Percentiles rank a stretch among this genome's conserved stretches.
phyloP scores from a whole-genome alignment of 331 rosid genomes.

The Dryas integrifolia region DNA sequence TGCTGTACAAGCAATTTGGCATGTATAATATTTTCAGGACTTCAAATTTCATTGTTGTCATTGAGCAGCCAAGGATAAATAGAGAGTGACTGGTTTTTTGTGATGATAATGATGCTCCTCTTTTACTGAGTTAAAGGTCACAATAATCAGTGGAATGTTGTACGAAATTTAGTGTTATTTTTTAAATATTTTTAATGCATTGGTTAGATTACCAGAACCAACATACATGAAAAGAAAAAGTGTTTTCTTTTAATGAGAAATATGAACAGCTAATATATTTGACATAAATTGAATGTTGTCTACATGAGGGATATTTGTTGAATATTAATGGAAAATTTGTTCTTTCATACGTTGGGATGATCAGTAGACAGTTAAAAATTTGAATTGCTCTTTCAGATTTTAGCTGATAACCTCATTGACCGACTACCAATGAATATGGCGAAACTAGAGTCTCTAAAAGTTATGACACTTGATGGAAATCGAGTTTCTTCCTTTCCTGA shows the following conservation, averaged over 20 bases:
- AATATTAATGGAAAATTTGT: background rate
- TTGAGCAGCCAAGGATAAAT: background rate
- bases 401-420: slow-evolving; percentile 75
- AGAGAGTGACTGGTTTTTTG: background rate
- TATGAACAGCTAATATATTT: background rate
- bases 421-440: slow-evolving; percentile 84
- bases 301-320: background rate
- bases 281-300: background rate
- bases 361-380: background rate
- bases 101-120: background rate
- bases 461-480: slow-evolving; percentile 81
- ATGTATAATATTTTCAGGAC: background rate
- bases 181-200: background rate
- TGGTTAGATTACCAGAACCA: background rate
- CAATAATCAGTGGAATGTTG: background rate
- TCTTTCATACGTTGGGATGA: background rate
- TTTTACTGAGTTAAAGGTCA: background rate
- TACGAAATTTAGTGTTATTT: background rate
- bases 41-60: background rate
- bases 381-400: slow-evolving; percentile 46
- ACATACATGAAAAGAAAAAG: background rate
- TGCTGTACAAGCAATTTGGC: background rate
- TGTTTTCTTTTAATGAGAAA: background rate
- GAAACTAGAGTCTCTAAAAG: slow-evolving; percentile 80
- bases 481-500: slow-evolving; percentile 80